Conservation (phyloP, 495 filamentous ascomycete genomes). For the Xylaria castorea region DNA sequence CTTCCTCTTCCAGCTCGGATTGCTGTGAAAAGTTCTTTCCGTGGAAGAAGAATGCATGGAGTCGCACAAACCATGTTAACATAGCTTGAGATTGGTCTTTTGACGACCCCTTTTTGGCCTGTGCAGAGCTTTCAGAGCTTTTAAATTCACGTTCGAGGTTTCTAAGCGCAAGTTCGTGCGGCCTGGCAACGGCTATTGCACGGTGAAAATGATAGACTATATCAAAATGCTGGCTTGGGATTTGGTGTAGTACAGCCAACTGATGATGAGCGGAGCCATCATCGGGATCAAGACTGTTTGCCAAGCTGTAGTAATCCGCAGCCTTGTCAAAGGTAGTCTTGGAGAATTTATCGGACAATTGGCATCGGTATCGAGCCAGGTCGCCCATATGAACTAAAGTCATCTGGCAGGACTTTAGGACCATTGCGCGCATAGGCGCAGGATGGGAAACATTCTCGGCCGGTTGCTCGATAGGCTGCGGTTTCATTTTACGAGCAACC, state of each 20-base stretch:
- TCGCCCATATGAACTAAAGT: slow-evolving; percentile 89
- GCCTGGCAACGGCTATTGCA: slow-evolving; percentile 72
- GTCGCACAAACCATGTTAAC: slow-evolving; percentile 81
- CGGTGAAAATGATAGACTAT: slow-evolving; percentile 90
- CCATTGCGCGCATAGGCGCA: slow-evolving; percentile 57
- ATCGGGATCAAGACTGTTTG: slow-evolving; percentile 75
- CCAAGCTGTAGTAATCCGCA: slow-evolving; percentile 83
- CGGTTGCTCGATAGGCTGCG: slow-evolving; percentile 50
- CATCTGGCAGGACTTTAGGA: slow-evolving; percentile 79
- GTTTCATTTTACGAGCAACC: slow-evolving; percentile 71
- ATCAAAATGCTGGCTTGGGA: slow-evolving; percentile 76
- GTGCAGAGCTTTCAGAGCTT: slow-evolving; percentile 52
- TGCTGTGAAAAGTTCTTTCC: slow-evolving; percentile 73
- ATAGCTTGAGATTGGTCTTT: slow-evolving; percentile 53
- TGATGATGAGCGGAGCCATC: slow-evolving; percentile 88
- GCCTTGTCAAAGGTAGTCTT: slow-evolving; percentile 72
- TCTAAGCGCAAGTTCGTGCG: slow-evolving; percentile 70
- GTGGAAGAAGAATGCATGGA: slow-evolving; percentile 84
- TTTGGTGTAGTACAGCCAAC: slow-evolving; percentile 80
- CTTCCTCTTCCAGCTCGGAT: slow-evolving; percentile 85
- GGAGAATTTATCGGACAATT: slow-evolving; percentile 52
- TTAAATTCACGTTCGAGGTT: slow-evolving; percentile 87
- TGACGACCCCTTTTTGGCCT: slow-evolving; percentile 31
- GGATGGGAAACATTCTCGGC: slow-evolving; percentile 50
- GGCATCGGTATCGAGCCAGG: slow-evolving; percentile 87